Conservation (phyloP, 2,329 filamentous ascomycete genomes). For the Myriosclerotinia scirpicola region DNA sequence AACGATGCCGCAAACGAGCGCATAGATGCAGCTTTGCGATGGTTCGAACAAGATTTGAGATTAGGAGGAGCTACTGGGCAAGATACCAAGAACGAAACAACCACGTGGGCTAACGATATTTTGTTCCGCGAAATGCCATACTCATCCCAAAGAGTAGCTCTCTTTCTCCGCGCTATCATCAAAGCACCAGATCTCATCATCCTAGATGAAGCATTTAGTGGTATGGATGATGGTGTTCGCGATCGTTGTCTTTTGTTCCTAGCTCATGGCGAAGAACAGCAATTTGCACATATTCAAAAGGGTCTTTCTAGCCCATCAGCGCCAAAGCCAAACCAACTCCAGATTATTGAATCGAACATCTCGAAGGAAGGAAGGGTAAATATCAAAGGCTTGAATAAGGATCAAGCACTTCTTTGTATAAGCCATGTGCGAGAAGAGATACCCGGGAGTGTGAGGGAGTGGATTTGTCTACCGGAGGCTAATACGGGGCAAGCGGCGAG, state of each 20-base stretch:
- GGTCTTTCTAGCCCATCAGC: neutral
- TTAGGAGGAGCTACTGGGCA: conserved; percentile 35
- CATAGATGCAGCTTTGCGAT: conserved; percentile 68
- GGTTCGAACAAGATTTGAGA: conserved; percentile 79
- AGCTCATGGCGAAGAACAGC: conserved; percentile 58
- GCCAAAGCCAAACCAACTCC: neutral
- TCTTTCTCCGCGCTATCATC: conserved; percentile 80
- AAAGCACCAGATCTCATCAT: conserved; percentile 81
- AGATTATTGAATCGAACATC: conserved; percentile 49
- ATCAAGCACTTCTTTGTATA: conserved; percentile 87
- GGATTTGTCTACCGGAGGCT: conserved; percentile 80
- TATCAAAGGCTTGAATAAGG: conserved; percentile 61
- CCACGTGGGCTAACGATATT: conserved; percentile 64
- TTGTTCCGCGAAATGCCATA: conserved; percentile 76
- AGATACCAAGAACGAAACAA: conserved; percentile 37
- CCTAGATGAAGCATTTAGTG: conserved; percentile 84
- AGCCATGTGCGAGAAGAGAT: conserved; percentile 91
- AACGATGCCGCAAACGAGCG: conserved; percentile 54
- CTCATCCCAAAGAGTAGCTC: conserved; percentile 76
- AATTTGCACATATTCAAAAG: conserved; percentile 28
- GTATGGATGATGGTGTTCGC: conserved; percentile 78
- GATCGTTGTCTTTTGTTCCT: conserved; percentile 87
- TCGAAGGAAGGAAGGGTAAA: conserved; percentile 48
- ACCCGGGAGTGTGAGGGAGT: conserved; percentile 77
- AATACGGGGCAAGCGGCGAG: conserved; percentile 61